Evolutionary conservation across 441 rosid genomes (phyloP), one percentile per base, ranked within the genome.

Genomic region (Corymbia calophylla): DNA sequence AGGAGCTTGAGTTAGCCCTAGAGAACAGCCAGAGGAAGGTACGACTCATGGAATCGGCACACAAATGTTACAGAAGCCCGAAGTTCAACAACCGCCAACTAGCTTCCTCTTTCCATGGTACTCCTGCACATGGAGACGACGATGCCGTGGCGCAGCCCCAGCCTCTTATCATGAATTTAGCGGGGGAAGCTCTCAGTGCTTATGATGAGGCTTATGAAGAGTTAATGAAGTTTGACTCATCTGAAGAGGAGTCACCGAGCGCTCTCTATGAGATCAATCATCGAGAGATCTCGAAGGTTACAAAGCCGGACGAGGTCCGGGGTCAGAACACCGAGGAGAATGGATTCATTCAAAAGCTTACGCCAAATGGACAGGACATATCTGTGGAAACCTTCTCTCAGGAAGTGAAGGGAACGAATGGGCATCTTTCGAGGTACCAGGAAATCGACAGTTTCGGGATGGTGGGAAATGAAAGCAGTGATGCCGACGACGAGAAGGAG

Each of bases 101-200:
- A 87, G 90, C 89, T 89, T 90, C 91, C 39, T 90, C 93, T 9
- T 89, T 89, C 13, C 91, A 91, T 56, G 94, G 91, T 89, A 91
- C 91, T 89, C 94, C 91, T 27, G 77, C 64, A 77, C 89, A 90
- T 87, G 93, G 92, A 88, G 91, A 93, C 47, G 64, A 80, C 70
- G 88, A 91, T 89, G 88, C 86, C 64, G 54, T 89, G 91, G 88
- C 87, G 29, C 91, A 92, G 87, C 97, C 90, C 58, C 92, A 94
- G 87, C 97, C 98, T 21, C 90, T 95, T 56, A 96, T 97, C 66
- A 92, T 95, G 96, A 96, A 94, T 91, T 89, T 97, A 90, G 91
- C 95, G 27, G 97, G 97, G 58, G 97, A 96, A 92, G 98, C 98
- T 90, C 94, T 95, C 56, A 95, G 94, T 91, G 97, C 98, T 21